phyloP scores from a whole-genome alignment of 2,329 filamentous ascomycete species.

The Microsporum ferrugineum region DNA sequence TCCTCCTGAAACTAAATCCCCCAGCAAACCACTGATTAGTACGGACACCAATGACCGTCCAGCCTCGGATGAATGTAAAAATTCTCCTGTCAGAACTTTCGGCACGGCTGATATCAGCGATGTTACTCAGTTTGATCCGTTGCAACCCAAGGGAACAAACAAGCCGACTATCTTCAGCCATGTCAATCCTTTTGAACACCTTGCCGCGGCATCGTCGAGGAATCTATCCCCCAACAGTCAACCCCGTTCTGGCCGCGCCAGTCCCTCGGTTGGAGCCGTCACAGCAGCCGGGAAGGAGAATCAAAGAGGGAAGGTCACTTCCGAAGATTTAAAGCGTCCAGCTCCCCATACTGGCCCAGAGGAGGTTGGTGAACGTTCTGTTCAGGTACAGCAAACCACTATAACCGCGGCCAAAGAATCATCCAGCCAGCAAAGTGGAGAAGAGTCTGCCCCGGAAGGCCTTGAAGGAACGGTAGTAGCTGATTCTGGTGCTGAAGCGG shows the following conservation, averaged over 20 bases:
- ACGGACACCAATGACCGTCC: slow-evolving; percentile 14
- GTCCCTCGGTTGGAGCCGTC: slow-evolving; percentile 26
- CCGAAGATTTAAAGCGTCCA: not conserved
- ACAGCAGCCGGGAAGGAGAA: slow-evolving; percentile 7
- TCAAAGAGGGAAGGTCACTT: not conserved
- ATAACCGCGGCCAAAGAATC: not conserved
- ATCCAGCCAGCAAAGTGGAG: slow-evolving; percentile 18
- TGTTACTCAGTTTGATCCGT: slow-evolving; percentile 29
- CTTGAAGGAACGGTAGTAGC: slow-evolving; percentile 51
- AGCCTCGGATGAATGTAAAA: slow-evolving; percentile 12
- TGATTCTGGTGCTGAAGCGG: slow-evolving; percentile 49
- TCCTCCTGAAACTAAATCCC: slow-evolving; percentile 19
- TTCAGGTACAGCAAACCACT: not conserved
- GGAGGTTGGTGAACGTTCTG: not conserved
- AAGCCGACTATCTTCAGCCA: slow-evolving; percentile 52
- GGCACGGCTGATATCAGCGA: slow-evolving; percentile 19
- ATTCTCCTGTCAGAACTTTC: slow-evolving; percentile 24
- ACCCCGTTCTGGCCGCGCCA: slow-evolving; percentile 27
- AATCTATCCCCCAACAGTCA: slow-evolving; percentile 39
- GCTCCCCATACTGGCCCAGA: not conserved
- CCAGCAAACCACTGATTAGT: not conserved
- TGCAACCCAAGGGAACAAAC: slow-evolving; percentile 26
- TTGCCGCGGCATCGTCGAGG: slow-evolving; percentile 54
- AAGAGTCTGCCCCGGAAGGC: slow-evolving; percentile 60
- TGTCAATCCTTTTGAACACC: slow-evolving; percentile 60